These are phyloP conservation scores for Alloascoidea hylecoeti DNA, from an alignment of 805 yeast genomes.

Conservation along the genomic window DNA sequence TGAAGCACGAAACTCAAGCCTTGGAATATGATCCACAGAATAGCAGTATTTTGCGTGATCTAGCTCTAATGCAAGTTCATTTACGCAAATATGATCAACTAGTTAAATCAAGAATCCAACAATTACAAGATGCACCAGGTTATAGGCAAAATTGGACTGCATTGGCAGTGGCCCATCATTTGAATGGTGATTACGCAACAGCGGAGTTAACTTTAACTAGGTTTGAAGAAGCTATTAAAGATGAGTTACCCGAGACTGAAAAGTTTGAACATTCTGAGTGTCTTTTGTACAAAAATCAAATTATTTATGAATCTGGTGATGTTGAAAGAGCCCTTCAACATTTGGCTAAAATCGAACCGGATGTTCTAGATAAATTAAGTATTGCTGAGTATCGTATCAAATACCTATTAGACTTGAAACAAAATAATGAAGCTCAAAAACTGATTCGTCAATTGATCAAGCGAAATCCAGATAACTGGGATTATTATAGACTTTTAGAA, in stretches of 20 bases:
- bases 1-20: constrained; percentile 64
- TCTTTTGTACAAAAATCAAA: constrained; percentile 52
- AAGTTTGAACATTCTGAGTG: constrained; percentile 74
- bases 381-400: constrained; percentile 55
- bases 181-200: constrained; percentile 48
- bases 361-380: constrained; percentile 43
- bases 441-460: constrained; percentile 57
- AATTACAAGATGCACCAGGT: constrained; percentile 63
- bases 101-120: constrained; percentile 47
- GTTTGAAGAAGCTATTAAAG: constrained; percentile 64
- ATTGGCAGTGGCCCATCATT: constrained; percentile 72
- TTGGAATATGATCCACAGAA: constrained; percentile 68
- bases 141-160: constrained; percentile 87
- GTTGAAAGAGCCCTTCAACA: constrained; percentile 47
- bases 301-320: constrained; percentile 51
- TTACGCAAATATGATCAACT: constrained; percentile 56
- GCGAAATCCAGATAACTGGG: constrained; percentile 72
- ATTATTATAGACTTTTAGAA: constrained; percentile 58
- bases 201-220: constrained; percentile 63
- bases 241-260: constrained; percentile 52
- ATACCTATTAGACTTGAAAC: constrained; percentile 43
- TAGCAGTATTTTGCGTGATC: constrained; percentile 66
- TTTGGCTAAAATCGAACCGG: constrained; percentile 33
- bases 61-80: constrained; percentile 70
- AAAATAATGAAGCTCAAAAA: constrained; percentile 47